Conservation (phyloP, 1,284 basidiomycete genomes). For the Fomitopsis pinicola region DNA sequence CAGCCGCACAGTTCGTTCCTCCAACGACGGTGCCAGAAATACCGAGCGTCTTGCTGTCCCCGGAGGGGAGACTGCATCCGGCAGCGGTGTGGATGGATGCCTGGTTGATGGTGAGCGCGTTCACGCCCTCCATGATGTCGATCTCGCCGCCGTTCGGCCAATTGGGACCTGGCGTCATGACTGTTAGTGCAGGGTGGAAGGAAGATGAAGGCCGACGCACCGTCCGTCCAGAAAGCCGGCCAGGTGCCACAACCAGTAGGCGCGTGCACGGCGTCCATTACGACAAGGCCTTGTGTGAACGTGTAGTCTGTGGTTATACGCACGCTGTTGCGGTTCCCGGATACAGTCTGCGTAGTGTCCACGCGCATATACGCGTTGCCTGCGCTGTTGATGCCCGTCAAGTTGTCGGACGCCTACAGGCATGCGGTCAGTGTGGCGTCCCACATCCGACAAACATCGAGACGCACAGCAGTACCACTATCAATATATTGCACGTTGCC, state of each 20-base stretch:
- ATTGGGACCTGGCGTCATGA: conserved; percentile 40
- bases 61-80: conserved; percentile 64
- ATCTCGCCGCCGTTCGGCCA: conserved; percentile 82
- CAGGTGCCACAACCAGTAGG: conserved; percentile 87
- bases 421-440: not conserved
- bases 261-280: conserved; percentile 86
- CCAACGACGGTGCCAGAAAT: conserved; percentile 60
- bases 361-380: conserved; percentile 82
- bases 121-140: conserved; percentile 82
- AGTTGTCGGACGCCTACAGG: conserved; percentile 41
- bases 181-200: not conserved
- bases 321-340: conserved; percentile 66
- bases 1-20: conserved; percentile 66
- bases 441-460: conserved; percentile 7
- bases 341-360: conserved; percentile 72
- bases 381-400: conserved; percentile 56
- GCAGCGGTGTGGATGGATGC: conserved; percentile 74
- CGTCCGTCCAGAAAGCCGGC: conserved; percentile 62
- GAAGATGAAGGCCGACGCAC: conserved; percentile 10
- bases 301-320: conserved; percentile 66
- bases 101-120: conserved; percentile 76
- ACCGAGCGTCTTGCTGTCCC: conserved; percentile 43
- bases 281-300: conserved; percentile 68
- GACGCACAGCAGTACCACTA: conserved; percentile 50
- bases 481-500: conserved; percentile 64